Evolutionary conservation across 306 rosid species (phyloP).

Genomic region (Inga laurina): DNA sequence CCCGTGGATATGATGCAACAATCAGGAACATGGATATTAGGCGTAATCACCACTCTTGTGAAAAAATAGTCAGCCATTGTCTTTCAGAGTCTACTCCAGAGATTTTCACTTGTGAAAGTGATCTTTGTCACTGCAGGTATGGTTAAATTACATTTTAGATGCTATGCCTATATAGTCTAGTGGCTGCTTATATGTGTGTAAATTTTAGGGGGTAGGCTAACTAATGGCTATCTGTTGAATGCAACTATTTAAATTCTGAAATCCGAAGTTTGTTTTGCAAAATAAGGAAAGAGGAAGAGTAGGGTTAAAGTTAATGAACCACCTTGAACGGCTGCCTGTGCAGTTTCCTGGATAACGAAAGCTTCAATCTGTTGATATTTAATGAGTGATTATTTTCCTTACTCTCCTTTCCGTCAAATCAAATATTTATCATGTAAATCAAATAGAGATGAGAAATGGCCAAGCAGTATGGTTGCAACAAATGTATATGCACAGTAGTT

Average conservation of each 20-base stretch:
- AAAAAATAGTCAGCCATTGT: conserved; percentile 30
- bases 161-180: neutral
- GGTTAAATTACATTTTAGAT: conserved; percentile 29
- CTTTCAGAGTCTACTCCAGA: conserved; percentile 63
- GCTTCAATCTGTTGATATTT: neutral
- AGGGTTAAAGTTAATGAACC: neutral
- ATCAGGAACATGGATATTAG: conserved; percentile 41
- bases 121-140: conserved; percentile 69
- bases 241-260: neutral
- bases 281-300: neutral
- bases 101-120: conserved; percentile 53
- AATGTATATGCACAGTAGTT: neutral
- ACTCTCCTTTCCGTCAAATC: conserved; percentile 4
- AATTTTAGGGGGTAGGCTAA: neutral
- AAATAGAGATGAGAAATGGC: neutral
- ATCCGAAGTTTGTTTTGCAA: neutral
- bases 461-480: neutral
- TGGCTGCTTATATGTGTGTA: conserved; percentile 18
- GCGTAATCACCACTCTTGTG: conserved; percentile 44
- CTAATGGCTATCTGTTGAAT: neutral
- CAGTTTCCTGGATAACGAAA: neutral
- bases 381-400: conserved; percentile 1
- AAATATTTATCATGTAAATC: neutral
- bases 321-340: neutral
- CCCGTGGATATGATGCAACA: conserved; percentile 50